These are phyloP conservation scores for Niveomyces coronatus DNA, from an alignment of 2,329 filamentous ascomycete genomes.

Conservation along the genomic window DNA sequence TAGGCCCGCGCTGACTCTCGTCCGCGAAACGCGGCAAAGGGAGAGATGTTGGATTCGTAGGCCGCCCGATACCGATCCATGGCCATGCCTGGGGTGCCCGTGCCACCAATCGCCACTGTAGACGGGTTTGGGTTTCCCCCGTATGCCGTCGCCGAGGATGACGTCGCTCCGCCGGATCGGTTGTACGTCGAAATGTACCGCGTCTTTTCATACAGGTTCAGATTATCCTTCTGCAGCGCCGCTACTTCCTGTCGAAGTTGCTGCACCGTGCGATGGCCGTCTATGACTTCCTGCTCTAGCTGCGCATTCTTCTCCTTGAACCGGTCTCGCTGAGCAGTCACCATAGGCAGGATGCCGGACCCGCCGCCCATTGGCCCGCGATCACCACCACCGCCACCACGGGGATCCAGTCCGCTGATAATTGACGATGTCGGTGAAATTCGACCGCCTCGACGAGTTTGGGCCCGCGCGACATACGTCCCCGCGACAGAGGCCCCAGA, in stretches of 20 bases:
- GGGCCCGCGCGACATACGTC: conserved; percentile 62
- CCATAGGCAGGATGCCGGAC: conserved; percentile 91
- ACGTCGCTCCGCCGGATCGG: conserved; percentile 51
- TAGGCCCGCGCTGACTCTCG: conserved; percentile 85
- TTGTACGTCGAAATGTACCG: conserved; percentile 93
- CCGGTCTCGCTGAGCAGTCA: conserved; percentile 92
- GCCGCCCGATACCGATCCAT: conserved; percentile 81
- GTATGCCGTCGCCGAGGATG: conserved; percentile 55
- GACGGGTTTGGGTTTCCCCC: conserved; percentile 66
- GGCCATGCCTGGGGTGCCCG: conserved; percentile 49
- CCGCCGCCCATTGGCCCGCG: conserved; percentile 62
- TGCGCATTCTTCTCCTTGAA: conserved; percentile 95
- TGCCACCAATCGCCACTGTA: conserved; percentile 49
- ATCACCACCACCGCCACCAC: conserved; percentile 32
- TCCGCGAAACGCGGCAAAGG: conserved; percentile 92
- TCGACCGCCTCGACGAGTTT: conserved; percentile 53
- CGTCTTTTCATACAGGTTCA: conserved; percentile 94
- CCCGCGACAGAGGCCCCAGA: conserved; percentile 88
- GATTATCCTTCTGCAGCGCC: conserved; percentile 88
- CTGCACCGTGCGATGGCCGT: conserved; percentile 70
- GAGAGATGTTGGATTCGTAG: conserved; percentile 91
- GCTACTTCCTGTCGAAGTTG: conserved; percentile 84
- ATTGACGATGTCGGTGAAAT: conserved; percentile 94
- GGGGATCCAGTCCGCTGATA: conserved; percentile 88
- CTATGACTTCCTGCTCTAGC: conserved; percentile 81